Evolutionary conservation across 352 stramenopile genomes (phyloP).

Genomic region (Phytophthora agathidicida): DNA sequence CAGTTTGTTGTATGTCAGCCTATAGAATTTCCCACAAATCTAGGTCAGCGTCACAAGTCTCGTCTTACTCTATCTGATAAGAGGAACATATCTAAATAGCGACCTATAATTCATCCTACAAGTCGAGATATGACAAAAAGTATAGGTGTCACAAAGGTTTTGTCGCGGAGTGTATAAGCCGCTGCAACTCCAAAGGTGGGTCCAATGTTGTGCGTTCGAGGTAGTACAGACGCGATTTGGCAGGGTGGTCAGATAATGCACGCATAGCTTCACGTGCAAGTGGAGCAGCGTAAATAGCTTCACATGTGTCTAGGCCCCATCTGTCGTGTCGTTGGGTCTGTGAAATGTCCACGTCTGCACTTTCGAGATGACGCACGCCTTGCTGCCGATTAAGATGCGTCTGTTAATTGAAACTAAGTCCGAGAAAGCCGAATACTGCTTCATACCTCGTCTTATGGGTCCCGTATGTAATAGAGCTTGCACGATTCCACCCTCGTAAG

Average conservation of each 20-base stretch:
- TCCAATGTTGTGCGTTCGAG: background rate
- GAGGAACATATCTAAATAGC: no score
- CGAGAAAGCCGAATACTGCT: background rate
- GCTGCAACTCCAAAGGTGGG: background rate
- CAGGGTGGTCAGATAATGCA: background rate
- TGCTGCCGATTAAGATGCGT: constrained; percentile 7
- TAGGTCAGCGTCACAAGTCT: no score
- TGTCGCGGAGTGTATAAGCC: no score
- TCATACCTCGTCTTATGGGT: constrained; percentile 9
- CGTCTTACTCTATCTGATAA: no score
- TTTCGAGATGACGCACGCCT: background rate
- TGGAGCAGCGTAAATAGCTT: constrained; percentile 1
- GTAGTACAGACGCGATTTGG: background rate
- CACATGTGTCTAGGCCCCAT: background rate
- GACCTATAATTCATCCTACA: no score
- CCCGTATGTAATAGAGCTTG: background rate
- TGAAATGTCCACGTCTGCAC: background rate
- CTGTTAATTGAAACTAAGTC: constrained; percentile 6
- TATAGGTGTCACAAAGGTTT: no score
- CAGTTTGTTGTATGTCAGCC: no score
- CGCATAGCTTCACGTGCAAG: constrained; percentile 4
- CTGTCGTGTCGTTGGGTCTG: background rate
- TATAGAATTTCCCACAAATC: no score
- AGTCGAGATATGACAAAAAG: no score
- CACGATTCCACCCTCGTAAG: background rate